Evolutionary conservation across 2,329 filamentous ascomycete species (phyloP).

Genomic region (Colletotrichum orchidophilum): DNA sequence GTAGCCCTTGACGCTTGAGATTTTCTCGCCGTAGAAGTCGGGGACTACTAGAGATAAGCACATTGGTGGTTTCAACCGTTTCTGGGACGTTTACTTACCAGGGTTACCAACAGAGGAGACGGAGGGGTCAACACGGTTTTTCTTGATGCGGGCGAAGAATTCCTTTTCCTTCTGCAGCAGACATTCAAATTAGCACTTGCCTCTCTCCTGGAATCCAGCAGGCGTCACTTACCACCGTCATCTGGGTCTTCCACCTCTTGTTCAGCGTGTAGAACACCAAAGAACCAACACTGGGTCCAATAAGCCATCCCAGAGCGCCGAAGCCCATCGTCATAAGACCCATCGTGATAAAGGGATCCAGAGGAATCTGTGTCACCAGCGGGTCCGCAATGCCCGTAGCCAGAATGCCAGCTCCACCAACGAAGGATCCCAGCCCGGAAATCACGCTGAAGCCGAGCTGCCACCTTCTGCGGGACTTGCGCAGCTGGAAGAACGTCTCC

Average conservation of each 20-base stretch:
- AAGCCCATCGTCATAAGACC: conserved; percentile 82
- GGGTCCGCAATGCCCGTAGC: conserved; percentile 78
- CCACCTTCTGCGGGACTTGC: conserved; percentile 84
- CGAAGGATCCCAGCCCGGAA: conserved; percentile 70
- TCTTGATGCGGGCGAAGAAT: conserved; percentile 92
- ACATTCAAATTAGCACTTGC: conserved; percentile 8
- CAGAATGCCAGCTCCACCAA: conserved; percentile 71
- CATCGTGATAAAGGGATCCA: conserved; percentile 88
- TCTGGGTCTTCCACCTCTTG: conserved; percentile 74
- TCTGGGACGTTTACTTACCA: conserved; percentile 49
- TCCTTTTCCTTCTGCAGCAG: conserved; percentile 82
- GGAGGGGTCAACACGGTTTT: conserved; percentile 89
- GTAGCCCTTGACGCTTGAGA: conserved; percentile 90
- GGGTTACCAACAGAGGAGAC: conserved; percentile 91
- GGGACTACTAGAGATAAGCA: conserved; percentile 64
- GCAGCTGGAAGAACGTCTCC: conserved; percentile 93
- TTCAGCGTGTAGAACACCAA: conserved; percentile 82
- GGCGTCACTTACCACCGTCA: conserved; percentile 67
- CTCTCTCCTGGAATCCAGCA: background rate
- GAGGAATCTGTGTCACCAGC: conserved; percentile 75
- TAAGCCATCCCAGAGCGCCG: conserved; percentile 86
- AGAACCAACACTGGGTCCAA: conserved; percentile 84
- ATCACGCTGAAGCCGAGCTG: conserved; percentile 81
- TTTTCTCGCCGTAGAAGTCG: conserved; percentile 99
- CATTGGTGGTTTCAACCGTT: background rate